Evolutionary conservation across 176 grass and related monocot genomes (phyloP), one percentile per base, ranked within the genome.

Genomic region (Avena atlantica): DNA sequence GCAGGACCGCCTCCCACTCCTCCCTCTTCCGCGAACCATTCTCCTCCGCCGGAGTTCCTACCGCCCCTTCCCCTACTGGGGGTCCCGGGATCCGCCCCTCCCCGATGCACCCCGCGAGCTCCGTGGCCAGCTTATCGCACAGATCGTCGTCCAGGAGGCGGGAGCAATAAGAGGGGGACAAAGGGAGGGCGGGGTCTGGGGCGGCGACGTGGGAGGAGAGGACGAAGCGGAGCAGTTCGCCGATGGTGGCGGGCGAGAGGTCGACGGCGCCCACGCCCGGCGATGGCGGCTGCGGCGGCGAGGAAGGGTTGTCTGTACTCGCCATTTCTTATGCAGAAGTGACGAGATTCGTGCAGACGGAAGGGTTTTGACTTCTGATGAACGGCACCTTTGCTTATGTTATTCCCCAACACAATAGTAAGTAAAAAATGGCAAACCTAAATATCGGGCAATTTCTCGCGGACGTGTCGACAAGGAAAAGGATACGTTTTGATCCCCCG

Each of bases 161-260:
- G 69, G 88, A 79, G 78, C 88, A 92, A 68, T 91, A 95, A 12
- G 91, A 81, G 0, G 51, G 59, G 27, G 90, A 89, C 51, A 94
- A 69, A 0, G 79, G 81, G 63, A 94, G 77, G 19, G 58, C 58
- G 2, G 61, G 47, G 20, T 69, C 82, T 9, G 78, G 83, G 11
- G 59, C 16, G 78, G 84, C 25, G 74, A 84, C 13, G 34, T 79
- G 78, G 47, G 84, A 85, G 8, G 84, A 90, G 69, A 97, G 91
- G n/a, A 89, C 92, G 83, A 95, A 90, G 44, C 91, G 89, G 58
- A 95, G 70, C n/a, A 93, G 91, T 12, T 93, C 87, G 20, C 85
- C 78, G 25, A 95, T 29, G 47, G 60, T 29, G 37, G 60, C 81
- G 6, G 89, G 74, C 49, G 91, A 49, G 34, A 95, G 80, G n/a